These are phyloP conservation scores for Sclerotinia sclerotiorum DNA, from an alignment of 2,329 filamentous ascomycete species.

Conservation along the genomic window DNA sequence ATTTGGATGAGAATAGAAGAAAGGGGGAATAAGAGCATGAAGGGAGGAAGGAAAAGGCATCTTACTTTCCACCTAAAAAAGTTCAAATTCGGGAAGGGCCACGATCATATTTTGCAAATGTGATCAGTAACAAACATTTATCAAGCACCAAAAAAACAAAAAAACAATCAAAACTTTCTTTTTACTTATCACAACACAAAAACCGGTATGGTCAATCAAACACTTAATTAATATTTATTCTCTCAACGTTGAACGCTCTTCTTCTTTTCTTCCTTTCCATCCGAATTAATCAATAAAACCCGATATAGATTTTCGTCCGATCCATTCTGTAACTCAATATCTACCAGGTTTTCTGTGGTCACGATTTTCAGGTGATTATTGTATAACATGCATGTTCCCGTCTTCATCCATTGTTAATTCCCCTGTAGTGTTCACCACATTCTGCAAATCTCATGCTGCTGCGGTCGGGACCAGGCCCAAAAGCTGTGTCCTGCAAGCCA, in stretches of 20 bases:
- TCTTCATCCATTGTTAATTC: conserved; percentile 11
- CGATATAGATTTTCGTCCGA: conserved; percentile 15
- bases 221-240: not conserved
- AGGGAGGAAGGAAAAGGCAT: not conserved
- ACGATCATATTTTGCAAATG: conserved; percentile 15
- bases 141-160: not conserved
- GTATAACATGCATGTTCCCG: conserved; percentile 20
- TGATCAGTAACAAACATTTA: conserved; percentile 19
- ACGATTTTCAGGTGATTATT: conserved; percentile 24
- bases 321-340: conserved; percentile 12
- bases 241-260: not conserved
- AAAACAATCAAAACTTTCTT: not conserved
- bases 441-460: conserved; percentile 16
- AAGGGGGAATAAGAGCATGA: not conserved
- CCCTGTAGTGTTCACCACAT: conserved; percentile 15
- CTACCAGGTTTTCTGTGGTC: not conserved
- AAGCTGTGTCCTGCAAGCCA: conserved; percentile 22
- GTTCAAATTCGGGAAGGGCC: conserved; percentile 2
- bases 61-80: not conserved
- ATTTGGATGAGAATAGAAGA: not conserved
- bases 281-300: conserved; percentile 9
- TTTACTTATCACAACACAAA: not conserved
- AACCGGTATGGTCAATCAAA: not conserved
- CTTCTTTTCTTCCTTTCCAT: conserved; percentile 15
- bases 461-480: conserved; percentile 11